phyloP scores from a whole-genome alignment of 371 early-diverging fungal species.

The Rhizomucor pusillus region DNA sequence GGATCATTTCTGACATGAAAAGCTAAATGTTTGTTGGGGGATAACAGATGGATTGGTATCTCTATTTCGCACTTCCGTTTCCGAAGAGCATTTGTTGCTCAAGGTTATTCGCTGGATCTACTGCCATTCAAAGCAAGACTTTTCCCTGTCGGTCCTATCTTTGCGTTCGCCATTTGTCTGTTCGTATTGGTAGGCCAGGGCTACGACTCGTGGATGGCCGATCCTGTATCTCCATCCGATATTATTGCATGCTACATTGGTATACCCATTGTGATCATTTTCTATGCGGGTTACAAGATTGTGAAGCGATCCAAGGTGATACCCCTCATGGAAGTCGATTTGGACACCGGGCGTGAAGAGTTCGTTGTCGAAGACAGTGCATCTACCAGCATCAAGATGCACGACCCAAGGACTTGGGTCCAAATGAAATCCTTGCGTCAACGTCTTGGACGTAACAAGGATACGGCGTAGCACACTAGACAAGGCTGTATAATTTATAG shows the following conservation, averaged over 20 bases:
- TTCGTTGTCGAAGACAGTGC: no score
- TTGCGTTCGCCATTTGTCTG: constrained; percentile 48
- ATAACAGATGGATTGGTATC: no score
- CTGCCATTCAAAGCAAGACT: constrained; percentile 47
- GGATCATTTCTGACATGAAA: constrained; percentile 68
- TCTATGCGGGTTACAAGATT: constrained; percentile 48
- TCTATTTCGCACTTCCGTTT: no score
- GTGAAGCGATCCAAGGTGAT: constrained; percentile 52
- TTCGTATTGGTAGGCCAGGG: constrained; percentile 53
- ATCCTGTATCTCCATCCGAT: background rate
- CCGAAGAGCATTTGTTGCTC: constrained; percentile 73
- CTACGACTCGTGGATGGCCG: constrained; percentile 32
- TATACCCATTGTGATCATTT: constrained; percentile 37
- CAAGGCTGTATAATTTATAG: no score
- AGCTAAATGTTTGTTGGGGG: no score
- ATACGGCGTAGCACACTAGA: no score
- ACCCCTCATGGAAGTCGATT: constrained; percentile 55
- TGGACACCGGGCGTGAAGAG: no score
- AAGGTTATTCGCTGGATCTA: constrained; percentile 38
- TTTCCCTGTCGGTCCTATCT: constrained; percentile 71
- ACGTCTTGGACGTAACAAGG: no score
- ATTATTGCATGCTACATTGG: constrained; percentile 43
- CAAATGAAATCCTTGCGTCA: no score
- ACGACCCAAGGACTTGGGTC: no score
- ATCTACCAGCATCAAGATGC: no score